Evolutionary conservation across 192 early-diverging fungal species (phyloP).

Genomic region (Paraglomus brasilianum): DNA sequence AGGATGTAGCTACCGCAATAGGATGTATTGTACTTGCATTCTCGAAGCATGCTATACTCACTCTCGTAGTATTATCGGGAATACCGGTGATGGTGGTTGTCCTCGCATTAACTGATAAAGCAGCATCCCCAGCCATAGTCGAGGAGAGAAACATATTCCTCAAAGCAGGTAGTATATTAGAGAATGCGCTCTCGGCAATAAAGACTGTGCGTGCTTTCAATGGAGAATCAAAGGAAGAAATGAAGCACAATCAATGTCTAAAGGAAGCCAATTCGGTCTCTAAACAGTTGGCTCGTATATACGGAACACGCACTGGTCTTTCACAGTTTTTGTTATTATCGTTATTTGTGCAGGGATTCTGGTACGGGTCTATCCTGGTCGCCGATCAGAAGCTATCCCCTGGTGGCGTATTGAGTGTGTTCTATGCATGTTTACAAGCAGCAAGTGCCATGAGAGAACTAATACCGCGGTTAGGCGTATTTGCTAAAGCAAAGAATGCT

Average conservation of each 20-base stretch:
- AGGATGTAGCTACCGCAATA: neutral
- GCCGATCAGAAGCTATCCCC: conserved; percentile 6
- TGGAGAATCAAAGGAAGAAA: conserved; percentile 28
- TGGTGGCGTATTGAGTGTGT: conserved; percentile 22
- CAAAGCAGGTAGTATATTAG: conserved; percentile 26
- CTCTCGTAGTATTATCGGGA: conserved; percentile 63
- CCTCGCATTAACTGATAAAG: neutral
- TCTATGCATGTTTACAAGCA: conserved; percentile 7
- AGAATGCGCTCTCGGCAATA: conserved; percentile 18
- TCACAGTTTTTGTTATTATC: conserved; percentile 28
- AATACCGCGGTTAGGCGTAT: neutral
- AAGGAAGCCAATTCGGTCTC: conserved; percentile 14
- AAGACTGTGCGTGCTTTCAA: conserved; percentile 25
- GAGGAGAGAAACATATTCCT: conserved; percentile 23
- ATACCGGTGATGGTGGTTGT: conserved; percentile 58
- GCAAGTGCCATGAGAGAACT: neutral
- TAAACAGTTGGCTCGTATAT: neutral
- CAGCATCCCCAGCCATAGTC: conserved; percentile 1
- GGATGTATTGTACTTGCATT: conserved; percentile 48
- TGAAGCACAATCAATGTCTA: conserved; percentile 11
- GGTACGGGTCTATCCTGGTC: conserved; percentile 17
- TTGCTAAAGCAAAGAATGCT: conserved; percentile 15
- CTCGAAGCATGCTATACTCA: conserved; percentile 50
- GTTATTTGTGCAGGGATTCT: conserved; percentile 31
- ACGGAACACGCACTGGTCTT: conserved; percentile 4